These are phyloP conservation scores for Coemansia sp. DNA, from an alignment of 192 early-diverging fungal species.

Conservation along the genomic window DNA sequence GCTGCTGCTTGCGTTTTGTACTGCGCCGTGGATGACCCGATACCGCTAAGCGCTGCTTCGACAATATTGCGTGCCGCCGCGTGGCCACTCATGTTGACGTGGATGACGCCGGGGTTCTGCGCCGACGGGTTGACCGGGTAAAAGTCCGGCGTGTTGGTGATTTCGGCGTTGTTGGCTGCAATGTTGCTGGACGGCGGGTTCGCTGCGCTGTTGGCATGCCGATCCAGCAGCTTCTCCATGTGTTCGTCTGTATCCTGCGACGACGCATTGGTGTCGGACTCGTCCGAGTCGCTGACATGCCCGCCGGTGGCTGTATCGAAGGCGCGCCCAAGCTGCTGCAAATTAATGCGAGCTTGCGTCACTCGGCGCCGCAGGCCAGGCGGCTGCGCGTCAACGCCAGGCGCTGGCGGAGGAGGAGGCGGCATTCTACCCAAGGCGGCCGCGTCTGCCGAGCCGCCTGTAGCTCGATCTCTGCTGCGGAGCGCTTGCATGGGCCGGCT, in stretches of 20 bases:
- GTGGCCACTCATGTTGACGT: slow-evolving; percentile 55
- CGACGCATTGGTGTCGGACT: slow-evolving; percentile 15
- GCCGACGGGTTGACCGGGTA: slow-evolving; percentile 47
- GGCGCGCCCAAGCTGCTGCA: slow-evolving; percentile 33
- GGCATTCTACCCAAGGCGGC: background rate
- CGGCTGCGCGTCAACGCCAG: slow-evolving; percentile 3
- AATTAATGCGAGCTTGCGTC: slow-evolving; percentile 26
- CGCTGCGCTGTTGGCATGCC: slow-evolving; percentile 30
- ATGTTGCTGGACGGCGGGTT: slow-evolving; percentile 39
- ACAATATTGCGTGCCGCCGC: slow-evolving; percentile 49
- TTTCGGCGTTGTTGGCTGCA: slow-evolving; percentile 52
- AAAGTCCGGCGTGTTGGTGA: slow-evolving; percentile 35
- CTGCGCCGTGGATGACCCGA: slow-evolving; percentile 35
- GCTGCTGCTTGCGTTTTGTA: background rate
- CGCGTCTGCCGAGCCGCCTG: background rate
- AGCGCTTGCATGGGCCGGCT: background rate
- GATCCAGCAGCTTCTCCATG: slow-evolving; percentile 48
- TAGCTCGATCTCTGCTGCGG: background rate
- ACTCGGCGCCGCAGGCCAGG: slow-evolving; percentile 40
- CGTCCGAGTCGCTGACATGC: slow-evolving; percentile 15
- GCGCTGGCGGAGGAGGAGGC: background rate
- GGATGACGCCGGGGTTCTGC: slow-evolving; percentile 53
- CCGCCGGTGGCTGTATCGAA: slow-evolving; percentile 22
- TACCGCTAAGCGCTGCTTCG: slow-evolving; percentile 41
- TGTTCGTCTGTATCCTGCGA: slow-evolving; percentile 25